Base-by-base conservation (phyloP, 2,329 filamentous ascomycete genomes). In the Fusarium odoratissimum region DNA sequence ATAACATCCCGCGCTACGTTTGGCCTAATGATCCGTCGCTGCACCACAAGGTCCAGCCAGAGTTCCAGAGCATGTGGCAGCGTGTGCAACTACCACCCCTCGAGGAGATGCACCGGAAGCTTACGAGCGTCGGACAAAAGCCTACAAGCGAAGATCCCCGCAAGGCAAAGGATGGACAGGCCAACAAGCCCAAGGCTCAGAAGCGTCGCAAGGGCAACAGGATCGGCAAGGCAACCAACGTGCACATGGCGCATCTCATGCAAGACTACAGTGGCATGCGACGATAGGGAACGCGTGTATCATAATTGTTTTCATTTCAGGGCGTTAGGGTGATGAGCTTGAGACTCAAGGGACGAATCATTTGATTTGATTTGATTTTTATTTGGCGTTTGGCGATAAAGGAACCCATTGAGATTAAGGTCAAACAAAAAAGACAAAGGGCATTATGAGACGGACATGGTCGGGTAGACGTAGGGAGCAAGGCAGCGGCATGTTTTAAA, bases 21-120 rank as follows among this genome's bases (percentile, higher is more conserved):
- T 98, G 95, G 94, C 88, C 91, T 58, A 94, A 99, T 81, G 94
- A 97, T 77, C 89, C 94, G 19, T 91, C 90, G 17, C 88, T 97
- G 58, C 89, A 91, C 77, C 89, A 95, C 79, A 81, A 85, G 40
- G 91, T 98, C 75, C 95, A 98, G 79, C 84, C 89, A 13, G 94
- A 97, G 80, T 98, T 98, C 81, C 88, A 91, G 80, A 85, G 86
- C 66, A 92, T 95, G 83, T 99, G 95, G 95, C 88, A 92, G 71
- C 92, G 92, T 79, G 92, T 94, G 58, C 89, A 91, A 76, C 85
- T 98, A 30, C 96, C 96, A 0, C 86, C 90, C 58, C 83, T 91
- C 52, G 92, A 93, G 65, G 92, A 94, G 76, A 91, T 96, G 80
- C 92, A 94, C 61, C 89, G 90, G 73, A 93, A 93, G 80, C 87